Evolutionary conservation across 108 stramenopile genomes (phyloP), one percentile per base, ranked within the genome.

Genomic region (Nitzschia sp.): DNA sequence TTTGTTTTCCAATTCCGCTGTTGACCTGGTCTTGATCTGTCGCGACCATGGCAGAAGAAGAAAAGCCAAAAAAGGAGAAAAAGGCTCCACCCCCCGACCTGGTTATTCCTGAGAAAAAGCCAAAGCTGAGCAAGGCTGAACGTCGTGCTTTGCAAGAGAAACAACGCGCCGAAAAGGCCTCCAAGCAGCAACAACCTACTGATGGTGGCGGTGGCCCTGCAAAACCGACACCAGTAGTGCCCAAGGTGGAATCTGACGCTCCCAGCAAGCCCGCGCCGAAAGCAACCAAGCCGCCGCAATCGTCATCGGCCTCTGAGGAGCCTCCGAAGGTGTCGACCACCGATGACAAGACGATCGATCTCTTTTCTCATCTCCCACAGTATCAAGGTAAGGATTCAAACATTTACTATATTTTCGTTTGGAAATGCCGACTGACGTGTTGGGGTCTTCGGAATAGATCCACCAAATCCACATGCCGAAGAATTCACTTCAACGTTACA

Each of bases 91-190:
- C 88, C 30, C 62, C 72, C 33, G 67, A 77, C 42, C 57, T 95
- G 19, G 82, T 91, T 33, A 87, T 92, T 58, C 89, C 90, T 26
- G 91, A 90, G 33, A 91, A 91, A 54, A 90, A 91, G 46, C 95
- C 95, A 24, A 94, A 97, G 64, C 66, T 97, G 53, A 83, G 87
- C 67, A 97, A 98, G 76, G 95, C 95, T 3, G 98, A 97, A 77
- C 88, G 96, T 58, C 80, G 96, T 11, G 98, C 91, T 21, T 68
- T 94, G 51, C 98, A 97, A 77, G 97, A 97, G 77, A 70, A 82
- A 59, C 95, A 97, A 75, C 82, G 95, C 38, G 96, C 97, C 8
- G 96, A 94, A 48, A 98, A 98, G 85, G 85, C 81, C 29, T 90
- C 75, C 15, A 76, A 54, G 32, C 60, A 71, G 61, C 17, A 64